Evolutionary conservation across 164 flowering plant species (phyloP).

Genomic region (Protea cynaroides): DNA sequence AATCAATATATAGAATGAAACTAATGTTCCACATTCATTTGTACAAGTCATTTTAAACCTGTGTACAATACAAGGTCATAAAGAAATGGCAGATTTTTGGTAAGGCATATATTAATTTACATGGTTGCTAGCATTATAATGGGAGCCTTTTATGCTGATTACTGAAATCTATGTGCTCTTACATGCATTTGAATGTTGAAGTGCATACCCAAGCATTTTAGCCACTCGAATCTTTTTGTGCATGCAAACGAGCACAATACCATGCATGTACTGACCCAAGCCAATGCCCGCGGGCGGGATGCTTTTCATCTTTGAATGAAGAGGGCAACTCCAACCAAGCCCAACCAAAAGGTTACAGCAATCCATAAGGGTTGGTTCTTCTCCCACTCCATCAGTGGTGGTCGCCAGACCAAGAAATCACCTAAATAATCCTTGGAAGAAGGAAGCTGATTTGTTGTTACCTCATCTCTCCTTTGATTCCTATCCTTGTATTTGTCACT

Average conservation of each 20-base stretch:
- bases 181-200: no score
- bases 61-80: no score
- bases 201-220: no score
- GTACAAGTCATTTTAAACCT: no score
- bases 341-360: conserved; percentile 49
- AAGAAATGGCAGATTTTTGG: no score
- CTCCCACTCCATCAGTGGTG: conserved; percentile 59
- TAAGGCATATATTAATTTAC: no score
- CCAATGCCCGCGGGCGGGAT: neutral
- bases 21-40: no score
- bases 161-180: no score
- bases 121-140: no score
- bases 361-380: conserved; percentile 58
- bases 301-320: conserved; percentile 37
- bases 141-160: no score
- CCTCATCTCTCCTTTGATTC: conserved; percentile 23
- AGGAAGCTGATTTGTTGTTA: conserved; percentile 54
- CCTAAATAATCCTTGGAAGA: conserved; percentile 52
- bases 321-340: conserved; percentile 65
- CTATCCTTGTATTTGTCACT: conserved; percentile 59
- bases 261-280: neutral
- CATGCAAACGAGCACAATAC: neutral
- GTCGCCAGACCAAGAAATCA: conserved; percentile 64
- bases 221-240: no score
- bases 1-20: no score